Percentiles rank a stretch among this genome's conserved stretches.
These are phyloP conservation scores for Scedosporium boydii DNA, from an alignment of 2,329 filamentous ascomycete genomes.

Conservation along the genomic window DNA sequence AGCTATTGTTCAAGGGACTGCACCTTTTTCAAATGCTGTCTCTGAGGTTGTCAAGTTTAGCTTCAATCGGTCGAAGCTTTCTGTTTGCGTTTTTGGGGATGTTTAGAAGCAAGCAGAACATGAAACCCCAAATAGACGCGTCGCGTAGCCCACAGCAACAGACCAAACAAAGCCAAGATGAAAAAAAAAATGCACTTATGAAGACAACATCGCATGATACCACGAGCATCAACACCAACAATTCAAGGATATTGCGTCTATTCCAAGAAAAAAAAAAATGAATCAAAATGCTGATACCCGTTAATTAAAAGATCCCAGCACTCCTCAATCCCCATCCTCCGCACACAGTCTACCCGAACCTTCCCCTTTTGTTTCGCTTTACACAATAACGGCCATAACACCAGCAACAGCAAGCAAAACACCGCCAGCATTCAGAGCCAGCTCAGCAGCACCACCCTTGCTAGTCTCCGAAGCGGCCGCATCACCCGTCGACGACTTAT, in stretches of 20 bases:
- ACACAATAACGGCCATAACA: slow-evolving; percentile 27
- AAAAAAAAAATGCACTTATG: too few relatives aligned
- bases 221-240: too few relatives aligned
- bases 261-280: too few relatives aligned
- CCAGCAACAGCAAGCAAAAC: slow-evolving; percentile 27
- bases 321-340: background rate
- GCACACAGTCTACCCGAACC: background rate
- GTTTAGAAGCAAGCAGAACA: background rate
- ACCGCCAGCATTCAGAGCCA: slow-evolving; percentile 22
- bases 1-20: too few relatives aligned
- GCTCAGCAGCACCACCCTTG: slow-evolving; percentile 16
- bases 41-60: too few relatives aligned
- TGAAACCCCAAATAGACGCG: background rate
- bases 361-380: slow-evolving; percentile 13
- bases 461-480: slow-evolving; percentile 11
- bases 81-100: too few relatives aligned
- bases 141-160: background rate
- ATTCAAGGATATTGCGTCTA: too few relatives aligned
- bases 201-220: too few relatives aligned
- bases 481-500: slow-evolving; percentile 12
- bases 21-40: too few relatives aligned
- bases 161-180: background rate
- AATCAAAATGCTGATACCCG: background rate
- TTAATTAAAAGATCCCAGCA: background rate
- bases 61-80: too few relatives aligned